A percentile compares a stretch with the other conserved stretches of the same genome.
Conservation (phyloP, 2,329 filamentous ascomycete species). For the Paramyrothecium roridum region DNA sequence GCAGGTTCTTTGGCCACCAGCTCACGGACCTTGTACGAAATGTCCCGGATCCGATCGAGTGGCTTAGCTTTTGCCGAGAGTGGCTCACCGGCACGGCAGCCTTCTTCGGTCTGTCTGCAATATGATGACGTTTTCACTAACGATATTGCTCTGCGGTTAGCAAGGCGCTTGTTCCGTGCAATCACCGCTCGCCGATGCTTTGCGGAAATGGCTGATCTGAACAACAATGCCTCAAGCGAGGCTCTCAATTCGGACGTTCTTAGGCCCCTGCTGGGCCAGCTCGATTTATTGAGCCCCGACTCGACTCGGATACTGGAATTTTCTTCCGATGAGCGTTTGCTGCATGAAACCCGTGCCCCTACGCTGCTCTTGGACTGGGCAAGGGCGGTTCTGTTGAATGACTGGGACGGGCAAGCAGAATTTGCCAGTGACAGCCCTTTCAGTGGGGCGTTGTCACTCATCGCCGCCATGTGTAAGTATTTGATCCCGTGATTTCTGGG, state of each 20-base stretch:
- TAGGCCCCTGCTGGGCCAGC: conserved; percentile 46
- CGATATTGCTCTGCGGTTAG: conserved; percentile 56
- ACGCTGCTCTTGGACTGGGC: conserved; percentile 68
- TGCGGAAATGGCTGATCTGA: conserved; percentile 36
- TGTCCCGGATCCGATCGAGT: conserved; percentile 58
- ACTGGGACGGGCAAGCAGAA: conserved; percentile 76
- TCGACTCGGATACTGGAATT: conserved; percentile 45
- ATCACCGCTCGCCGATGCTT: conserved; percentile 52
- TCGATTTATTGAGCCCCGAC: conserved; percentile 49
- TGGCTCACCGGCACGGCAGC: conserved; percentile 42
- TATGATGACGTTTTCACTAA: conserved; percentile 64
- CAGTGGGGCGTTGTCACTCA: conserved; percentile 72
- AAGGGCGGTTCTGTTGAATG: conserved; percentile 68
- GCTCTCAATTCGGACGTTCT: conserved; percentile 39
- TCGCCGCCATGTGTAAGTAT: conserved; percentile 67
- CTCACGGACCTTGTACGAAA: conserved; percentile 48
- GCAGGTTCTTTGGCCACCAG: conserved; percentile 49
- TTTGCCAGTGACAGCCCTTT: conserved; percentile 69
- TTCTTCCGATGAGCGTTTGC: conserved; percentile 43
- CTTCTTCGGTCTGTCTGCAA: conserved; percentile 49
- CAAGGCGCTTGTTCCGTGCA: conserved; percentile 55
- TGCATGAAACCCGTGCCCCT: conserved; percentile 56
- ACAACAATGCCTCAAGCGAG: conserved; percentile 27
- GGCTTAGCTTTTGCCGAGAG: conserved; percentile 47
- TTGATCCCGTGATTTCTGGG: background rate